Evolutionary conservation across 306 rosid species (phyloP), one percentile per base, ranked within the genome.

Genomic region (Corylus avellana): DNA sequence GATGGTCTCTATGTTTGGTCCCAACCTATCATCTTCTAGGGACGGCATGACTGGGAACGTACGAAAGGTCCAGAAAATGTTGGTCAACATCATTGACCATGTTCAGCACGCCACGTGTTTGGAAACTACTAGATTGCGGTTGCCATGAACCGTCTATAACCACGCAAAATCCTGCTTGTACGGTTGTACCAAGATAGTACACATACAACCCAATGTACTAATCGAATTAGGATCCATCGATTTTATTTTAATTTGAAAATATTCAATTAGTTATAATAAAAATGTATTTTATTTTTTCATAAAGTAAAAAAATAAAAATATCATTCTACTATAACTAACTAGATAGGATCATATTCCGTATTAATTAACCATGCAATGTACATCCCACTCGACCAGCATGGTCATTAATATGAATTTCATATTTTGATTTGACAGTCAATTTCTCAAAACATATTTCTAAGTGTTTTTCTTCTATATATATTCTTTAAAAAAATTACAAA

Each of bases 51-150:
- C 5, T 14, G 13, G 68, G 29, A 29, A 56, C 25, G 3, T 17
- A 56, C 17, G 62, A 56, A 56, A n/a, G 11, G 20, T 7, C 4
- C 11, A 49, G 16, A 25, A 37, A 48, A 73, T 47, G 55, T 44
- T 22, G 50, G 71, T 78, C 77, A 70, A 56, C 22, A 75, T 54
- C 72, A 29, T 8, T 67, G 49, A 66, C 70, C 53, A 42, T 17
- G 29, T 3, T 16, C 0, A 16, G 11, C 6, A 9, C n/a, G 46
- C 75, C 68, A 80, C 70, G 75, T 55, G 79, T 66, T 29, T 25
- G 6, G 10, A 4, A 27, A 55, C 27, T 53, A 25, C 25, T 64
- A 51, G 48, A 55, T 14, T 61, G 80, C 84, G 84, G 84, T 61
- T 72, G 53, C 75, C 69, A 67, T 17, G 44, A 75, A 57, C 18